Conservation (phyloP, 2,329 filamentous ascomycete genomes). For the Metarhizium rileyi region DNA sequence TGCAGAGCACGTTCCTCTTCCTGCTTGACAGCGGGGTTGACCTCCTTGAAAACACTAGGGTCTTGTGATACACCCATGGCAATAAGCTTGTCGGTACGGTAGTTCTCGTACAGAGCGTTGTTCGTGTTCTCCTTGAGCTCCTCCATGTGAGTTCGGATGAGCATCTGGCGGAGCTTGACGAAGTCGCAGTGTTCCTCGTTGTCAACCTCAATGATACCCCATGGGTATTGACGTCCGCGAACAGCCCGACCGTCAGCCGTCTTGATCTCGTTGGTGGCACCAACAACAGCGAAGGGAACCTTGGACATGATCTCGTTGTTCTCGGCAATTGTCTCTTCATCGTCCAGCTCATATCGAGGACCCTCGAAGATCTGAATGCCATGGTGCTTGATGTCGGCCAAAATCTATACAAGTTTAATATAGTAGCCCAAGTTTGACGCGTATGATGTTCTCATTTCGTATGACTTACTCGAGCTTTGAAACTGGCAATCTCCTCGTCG, state of each 20-base stretch:
- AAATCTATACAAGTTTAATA: conserved; percentile 52
- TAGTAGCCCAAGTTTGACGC: not conserved
- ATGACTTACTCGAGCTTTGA: conserved; percentile 85
- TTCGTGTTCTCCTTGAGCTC: conserved; percentile 99
- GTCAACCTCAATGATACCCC: conserved; percentile 98
- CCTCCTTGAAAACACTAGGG: conserved; percentile 99
- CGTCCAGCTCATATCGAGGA: conserved; percentile 94
- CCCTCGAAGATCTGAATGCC: conserved; percentile 99
- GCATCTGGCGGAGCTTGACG: conserved; percentile 98
- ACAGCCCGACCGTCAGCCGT: conserved; percentile 90
- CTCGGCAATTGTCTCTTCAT: conserved; percentile 98
- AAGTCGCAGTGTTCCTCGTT: conserved; percentile 99
- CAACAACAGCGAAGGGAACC: conserved; percentile 96
- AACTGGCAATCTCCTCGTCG: conserved; percentile 86
- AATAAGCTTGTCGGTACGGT: conserved; percentile 98
- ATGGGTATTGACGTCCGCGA: conserved; percentile 90
- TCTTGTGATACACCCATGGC: conserved; percentile 98
- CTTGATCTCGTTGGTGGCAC: conserved; percentile 89
- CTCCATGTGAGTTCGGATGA: conserved; percentile 99
- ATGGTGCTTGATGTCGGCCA: conserved; percentile 93
- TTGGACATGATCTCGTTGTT: conserved; percentile 99
- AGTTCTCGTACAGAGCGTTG: conserved; percentile 98
- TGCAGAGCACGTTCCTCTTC: conserved; percentile 96
- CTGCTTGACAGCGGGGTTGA: conserved; percentile 99
- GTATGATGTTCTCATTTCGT: no score